A percentile compares a stretch with the other conserved stretches of the same genome.
Conservation (phyloP, 2,329 filamentous ascomycete species). For the Aureobasidium pullulans region DNA sequence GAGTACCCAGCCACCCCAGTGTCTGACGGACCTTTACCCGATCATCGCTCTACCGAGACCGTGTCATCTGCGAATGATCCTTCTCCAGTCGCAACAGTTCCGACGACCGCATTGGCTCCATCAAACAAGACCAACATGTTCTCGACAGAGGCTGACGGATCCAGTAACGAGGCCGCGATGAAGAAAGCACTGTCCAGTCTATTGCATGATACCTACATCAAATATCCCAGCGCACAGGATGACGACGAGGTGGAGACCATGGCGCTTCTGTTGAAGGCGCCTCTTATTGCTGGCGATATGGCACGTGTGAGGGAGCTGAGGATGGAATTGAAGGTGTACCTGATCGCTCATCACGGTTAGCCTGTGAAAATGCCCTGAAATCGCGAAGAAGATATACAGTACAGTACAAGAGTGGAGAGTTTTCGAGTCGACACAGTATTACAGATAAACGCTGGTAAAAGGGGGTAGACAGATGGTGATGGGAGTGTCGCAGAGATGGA, state of each 20-base stretch:
- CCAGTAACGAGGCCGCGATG: neutral
- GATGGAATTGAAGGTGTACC: neutral
- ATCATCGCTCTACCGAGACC: no score
- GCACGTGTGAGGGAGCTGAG: slow-evolving; percentile 1
- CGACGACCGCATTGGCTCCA: neutral
- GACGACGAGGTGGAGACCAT: neutral
- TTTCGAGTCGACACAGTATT: no score
- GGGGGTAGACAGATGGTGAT: no score
- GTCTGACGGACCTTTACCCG: no score
- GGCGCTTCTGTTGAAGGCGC: neutral
- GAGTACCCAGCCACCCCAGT: no score
- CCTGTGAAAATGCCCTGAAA: no score
- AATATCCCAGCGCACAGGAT: neutral
- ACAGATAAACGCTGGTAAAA: neutral
- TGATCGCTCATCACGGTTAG: neutral
- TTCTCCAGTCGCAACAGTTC: no score
- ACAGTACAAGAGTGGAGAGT: neutral
- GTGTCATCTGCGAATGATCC: no score
- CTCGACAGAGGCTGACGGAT: no score
- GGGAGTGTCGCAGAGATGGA: no score
- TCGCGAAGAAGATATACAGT: neutral
- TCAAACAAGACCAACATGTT: neutral
- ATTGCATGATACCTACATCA: neutral
- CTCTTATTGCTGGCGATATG: neutral
- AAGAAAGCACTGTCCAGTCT: neutral